Percentiles rank a stretch among this genome's conserved stretches.
These are phyloP conservation scores for Arabidopsis arenosa DNA, from an alignment of 345 rosid species.

Conservation along the genomic window DNA sequence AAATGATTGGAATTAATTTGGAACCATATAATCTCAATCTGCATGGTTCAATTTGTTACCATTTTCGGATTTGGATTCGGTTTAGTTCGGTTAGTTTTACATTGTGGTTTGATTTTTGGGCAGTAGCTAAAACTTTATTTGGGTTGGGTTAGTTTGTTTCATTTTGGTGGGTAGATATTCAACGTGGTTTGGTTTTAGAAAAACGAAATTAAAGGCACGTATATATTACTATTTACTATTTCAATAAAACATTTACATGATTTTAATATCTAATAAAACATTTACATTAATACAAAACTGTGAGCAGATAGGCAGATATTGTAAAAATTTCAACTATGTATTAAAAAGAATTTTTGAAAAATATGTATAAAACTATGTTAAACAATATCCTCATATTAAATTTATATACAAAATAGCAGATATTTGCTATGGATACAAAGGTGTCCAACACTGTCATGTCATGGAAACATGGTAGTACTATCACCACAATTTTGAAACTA, in stretches of 20 bases:
- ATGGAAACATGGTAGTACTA: no score
- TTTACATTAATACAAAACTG: no score
- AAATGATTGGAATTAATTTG: not conserved
- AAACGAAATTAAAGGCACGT: conserved; percentile 4
- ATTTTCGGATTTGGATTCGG: conserved; percentile 18
- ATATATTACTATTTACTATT: not conserved
- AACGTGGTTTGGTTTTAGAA: not conserved
- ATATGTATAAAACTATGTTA: no score
- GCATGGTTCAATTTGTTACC: not conserved
- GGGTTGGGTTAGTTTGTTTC: not conserved
- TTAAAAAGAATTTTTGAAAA: no score
- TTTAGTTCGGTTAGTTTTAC: not conserved
- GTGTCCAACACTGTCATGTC: no score
- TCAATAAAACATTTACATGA: not conserved
- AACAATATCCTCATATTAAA: no score
- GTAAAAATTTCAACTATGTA: no score
- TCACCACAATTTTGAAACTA: no score
- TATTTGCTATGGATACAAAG: no score
- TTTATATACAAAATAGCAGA: no score
- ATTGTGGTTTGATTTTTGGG: conserved; percentile 6
- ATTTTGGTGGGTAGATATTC: conserved; percentile 16
- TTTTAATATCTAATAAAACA: no score
- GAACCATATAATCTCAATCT: not conserved
- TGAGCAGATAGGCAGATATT: no score
- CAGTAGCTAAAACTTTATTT: not conserved